Percentiles rank a stretch among this genome's conserved stretches.
phyloP scores from a whole-genome alignment of 108 stramenopile genomes.

The Cyclotella baltica region DNA sequence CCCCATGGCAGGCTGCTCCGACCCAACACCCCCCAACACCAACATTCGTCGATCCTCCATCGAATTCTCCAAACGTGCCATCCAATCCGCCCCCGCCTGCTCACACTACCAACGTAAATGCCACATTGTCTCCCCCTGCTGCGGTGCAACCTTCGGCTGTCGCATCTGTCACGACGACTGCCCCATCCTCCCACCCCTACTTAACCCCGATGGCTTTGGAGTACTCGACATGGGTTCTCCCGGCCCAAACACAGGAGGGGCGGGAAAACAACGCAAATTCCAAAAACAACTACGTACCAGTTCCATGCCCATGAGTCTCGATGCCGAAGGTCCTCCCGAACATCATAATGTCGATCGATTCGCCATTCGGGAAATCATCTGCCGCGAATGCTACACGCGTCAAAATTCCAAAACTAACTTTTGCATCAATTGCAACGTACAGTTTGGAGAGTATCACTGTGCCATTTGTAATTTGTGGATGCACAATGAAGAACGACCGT shows the following conservation, averaged over 20 bases:
- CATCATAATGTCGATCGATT: constrained; percentile 84
- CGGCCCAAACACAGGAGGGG: constrained; percentile 3
- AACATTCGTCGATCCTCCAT: constrained; percentile 2
- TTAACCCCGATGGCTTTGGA: constrained; percentile 6
- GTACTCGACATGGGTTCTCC: not conserved
- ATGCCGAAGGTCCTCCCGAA: constrained; percentile 57
- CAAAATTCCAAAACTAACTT: constrained; percentile 72
- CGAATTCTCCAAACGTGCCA: constrained; percentile 31
- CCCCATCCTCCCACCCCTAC: constrained; percentile 52
- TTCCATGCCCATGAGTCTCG: constrained; percentile 47
- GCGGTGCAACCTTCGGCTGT: constrained; percentile 80
- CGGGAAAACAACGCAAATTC: constrained; percentile 24
- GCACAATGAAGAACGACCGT: constrained; percentile 83
- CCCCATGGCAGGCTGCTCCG: constrained; percentile 33
- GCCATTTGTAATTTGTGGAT: constrained; percentile 90
- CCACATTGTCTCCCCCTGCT: constrained; percentile 84
- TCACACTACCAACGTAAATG: constrained; percentile 86
- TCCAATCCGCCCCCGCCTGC: constrained; percentile 56
- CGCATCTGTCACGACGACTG: constrained; percentile 91
- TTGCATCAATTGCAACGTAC: constrained; percentile 80
- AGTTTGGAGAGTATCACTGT: constrained; percentile 90
- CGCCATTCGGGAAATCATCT: constrained; percentile 78
- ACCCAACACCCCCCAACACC: not conserved
- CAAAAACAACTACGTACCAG: constrained; percentile 38
- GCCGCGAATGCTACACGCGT: constrained; percentile 78